Conservation (phyloP, 495 filamentous ascomycete species). For the Xylaria flabelliformis region DNA sequence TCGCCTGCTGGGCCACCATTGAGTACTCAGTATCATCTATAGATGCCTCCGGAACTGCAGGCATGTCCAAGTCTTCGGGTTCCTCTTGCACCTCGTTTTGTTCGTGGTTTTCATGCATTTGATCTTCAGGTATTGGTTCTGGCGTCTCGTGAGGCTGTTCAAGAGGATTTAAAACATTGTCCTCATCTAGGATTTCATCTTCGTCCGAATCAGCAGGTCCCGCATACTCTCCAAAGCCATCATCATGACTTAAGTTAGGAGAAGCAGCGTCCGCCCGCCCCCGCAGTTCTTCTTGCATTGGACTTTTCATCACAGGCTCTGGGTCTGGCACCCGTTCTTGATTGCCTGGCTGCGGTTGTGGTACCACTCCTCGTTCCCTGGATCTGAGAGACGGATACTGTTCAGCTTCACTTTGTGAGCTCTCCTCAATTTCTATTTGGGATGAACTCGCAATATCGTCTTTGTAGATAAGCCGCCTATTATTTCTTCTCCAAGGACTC, state of each 20-base stretch:
- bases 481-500: slow-evolving; percentile 52
- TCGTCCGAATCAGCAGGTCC: slow-evolving; percentile 15
- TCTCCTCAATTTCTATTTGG: slow-evolving; percentile 47
- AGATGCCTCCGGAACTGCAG: neutral
- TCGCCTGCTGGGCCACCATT: slow-evolving; percentile 35
- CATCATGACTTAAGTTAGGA: slow-evolving; percentile 13
- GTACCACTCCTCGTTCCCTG: slow-evolving; percentile 15
- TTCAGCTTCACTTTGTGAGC: slow-evolving; percentile 37
- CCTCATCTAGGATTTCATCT: neutral
- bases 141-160: neutral
- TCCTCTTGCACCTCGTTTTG: neutral
- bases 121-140: slow-evolving; percentile 16
- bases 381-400: slow-evolving; percentile 20
- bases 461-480: slow-evolving; percentile 39
- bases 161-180: neutral
- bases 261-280: slow-evolving; percentile 1
- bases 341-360: slow-evolving; percentile 8
- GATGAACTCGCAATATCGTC: slow-evolving; percentile 41
- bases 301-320: slow-evolving; percentile 3
- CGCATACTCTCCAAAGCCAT: slow-evolving; percentile 17
- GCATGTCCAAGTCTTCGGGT: neutral
- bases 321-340: neutral
- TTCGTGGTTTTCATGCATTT: slow-evolving; percentile 2
- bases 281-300: slow-evolving; percentile 7
- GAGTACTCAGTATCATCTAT: slow-evolving; percentile 41